phyloP scores from a whole-genome alignment of 2,329 filamentous ascomycete genomes.

The Microcyclosporella mali region DNA sequence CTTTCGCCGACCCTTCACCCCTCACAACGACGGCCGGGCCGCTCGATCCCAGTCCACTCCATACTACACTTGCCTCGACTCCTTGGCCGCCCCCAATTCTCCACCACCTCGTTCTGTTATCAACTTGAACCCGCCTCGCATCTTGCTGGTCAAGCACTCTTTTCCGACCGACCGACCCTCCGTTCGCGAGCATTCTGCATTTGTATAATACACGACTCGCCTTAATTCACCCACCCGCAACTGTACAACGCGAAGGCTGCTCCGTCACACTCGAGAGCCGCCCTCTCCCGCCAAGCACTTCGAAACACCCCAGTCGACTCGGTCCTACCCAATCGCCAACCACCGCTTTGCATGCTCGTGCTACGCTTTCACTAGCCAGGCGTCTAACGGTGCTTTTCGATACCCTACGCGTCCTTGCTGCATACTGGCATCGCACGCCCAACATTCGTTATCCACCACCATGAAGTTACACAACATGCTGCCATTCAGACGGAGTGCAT shows the following conservation, averaged over 20 bases:
- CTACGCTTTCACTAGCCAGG: slow-evolving; percentile 8
- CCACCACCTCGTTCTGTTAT: slow-evolving; percentile 2
- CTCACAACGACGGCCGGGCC: background rate
- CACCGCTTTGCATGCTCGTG: slow-evolving; percentile 11
- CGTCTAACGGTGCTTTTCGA: slow-evolving; percentile 10
- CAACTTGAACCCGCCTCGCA: too few species aligned
- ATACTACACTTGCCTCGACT: too few species aligned
- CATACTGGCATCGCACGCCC: background rate
- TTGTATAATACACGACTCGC: slow-evolving; percentile 6
- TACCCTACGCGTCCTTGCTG: too few species aligned
- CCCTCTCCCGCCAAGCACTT: slow-evolving; percentile 11
- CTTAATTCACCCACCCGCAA: background rate
- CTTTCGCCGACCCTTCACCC: background rate
- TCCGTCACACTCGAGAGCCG: slow-evolving; percentile 3
- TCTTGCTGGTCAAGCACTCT: slow-evolving; percentile 17
- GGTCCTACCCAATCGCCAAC: slow-evolving; percentile 1
- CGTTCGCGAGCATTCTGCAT: background rate
- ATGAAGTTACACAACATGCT: slow-evolving; percentile 25
- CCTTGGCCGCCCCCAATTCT: slow-evolving; percentile 4
- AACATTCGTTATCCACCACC: slow-evolving; percentile 2
- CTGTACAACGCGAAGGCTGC: background rate
- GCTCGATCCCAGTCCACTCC: background rate
- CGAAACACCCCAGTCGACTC: slow-evolving; percentile 4
- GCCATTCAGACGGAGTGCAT: slow-evolving; percentile 18
- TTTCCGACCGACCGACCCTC: background rate